These are phyloP conservation scores for Aspergillus novoparasiticus DNA, from an alignment of 2,329 filamentous ascomycete genomes.

Conservation along the genomic window DNA sequence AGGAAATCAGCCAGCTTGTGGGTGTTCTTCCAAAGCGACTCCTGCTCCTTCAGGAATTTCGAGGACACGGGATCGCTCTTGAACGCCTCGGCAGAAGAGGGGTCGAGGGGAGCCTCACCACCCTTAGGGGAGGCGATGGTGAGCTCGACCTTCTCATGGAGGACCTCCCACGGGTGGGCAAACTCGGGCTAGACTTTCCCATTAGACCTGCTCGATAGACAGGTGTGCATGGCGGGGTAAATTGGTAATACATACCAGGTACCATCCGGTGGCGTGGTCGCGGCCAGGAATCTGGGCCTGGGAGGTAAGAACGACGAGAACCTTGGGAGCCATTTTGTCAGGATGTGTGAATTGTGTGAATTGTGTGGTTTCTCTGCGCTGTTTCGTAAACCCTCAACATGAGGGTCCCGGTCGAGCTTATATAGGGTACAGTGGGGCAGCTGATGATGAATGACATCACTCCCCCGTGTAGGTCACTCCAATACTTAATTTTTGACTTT, in stretches of 20 bases:
- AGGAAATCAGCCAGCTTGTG: conserved; percentile 58
- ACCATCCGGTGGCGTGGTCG: conserved; percentile 67
- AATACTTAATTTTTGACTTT: not conserved
- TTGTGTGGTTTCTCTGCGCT: not conserved
- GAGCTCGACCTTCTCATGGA: conserved; percentile 57
- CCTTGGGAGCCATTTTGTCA: conserved; percentile 51
- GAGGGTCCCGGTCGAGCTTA: conserved; percentile 1
- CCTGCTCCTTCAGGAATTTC: conserved; percentile 60
- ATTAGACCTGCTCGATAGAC: not conserved
- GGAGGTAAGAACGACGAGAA: conserved; percentile 73
- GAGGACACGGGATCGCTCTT: conserved; percentile 55
- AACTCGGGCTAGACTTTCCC: conserved; percentile 53
- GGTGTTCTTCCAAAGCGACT: conserved; percentile 66
- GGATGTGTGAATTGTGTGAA: not conserved
- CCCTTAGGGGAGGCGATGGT: conserved; percentile 65
- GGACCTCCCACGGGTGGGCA: conserved; percentile 65
- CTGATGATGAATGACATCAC: not conserved
- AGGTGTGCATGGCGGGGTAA: not conserved
- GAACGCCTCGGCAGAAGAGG: conserved; percentile 57
- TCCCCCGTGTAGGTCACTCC: not conserved
- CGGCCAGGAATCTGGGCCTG: conserved; percentile 50
- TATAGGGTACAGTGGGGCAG: not conserved
- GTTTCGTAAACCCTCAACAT: not conserved
- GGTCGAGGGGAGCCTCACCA: conserved; percentile 64
- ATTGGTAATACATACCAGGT: conserved; percentile 52